Conservation (phyloP, 164 flowering plant genomes). For the Nelumbo lutea region DNA sequence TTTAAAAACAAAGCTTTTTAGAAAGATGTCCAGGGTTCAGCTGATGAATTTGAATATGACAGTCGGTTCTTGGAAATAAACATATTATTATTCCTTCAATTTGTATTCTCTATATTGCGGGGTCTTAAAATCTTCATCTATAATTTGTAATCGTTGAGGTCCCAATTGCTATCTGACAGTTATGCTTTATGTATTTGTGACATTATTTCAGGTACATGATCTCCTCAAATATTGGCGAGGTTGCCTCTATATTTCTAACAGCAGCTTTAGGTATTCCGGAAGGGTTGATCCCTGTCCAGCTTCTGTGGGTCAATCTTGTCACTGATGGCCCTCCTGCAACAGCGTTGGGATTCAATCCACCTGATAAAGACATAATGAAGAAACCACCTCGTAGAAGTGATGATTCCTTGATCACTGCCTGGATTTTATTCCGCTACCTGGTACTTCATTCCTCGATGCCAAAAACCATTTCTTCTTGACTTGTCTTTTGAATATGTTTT, state of each 20-base stretch:
- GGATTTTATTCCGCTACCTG: conserved; percentile 88
- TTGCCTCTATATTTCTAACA: conserved; percentile 81
- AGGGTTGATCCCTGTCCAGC: conserved; percentile 90
- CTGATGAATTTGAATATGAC: too few relatives aligned
- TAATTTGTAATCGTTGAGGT: neutral
- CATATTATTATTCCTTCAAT: too few relatives aligned
- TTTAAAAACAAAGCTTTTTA: too few relatives aligned
- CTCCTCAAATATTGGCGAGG: conserved; percentile 91
- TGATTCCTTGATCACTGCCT: conserved; percentile 71
- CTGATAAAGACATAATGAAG: conserved; percentile 83
- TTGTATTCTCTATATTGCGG: too few relatives aligned
- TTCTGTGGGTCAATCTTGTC: conserved; percentile 93
- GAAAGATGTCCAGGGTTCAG: too few relatives aligned
- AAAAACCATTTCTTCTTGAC: neutral
- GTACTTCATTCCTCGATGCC: conserved; percentile 23
- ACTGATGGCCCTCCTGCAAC: conserved; percentile 98
- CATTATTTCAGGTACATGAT: conserved; percentile 73
- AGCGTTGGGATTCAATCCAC: conserved; percentile 93
- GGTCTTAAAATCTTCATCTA: too few relatives aligned
- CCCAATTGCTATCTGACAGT: neutral
- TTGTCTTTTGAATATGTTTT: neutral
- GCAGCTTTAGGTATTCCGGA: conserved; percentile 91
- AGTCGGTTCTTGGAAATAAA: too few relatives aligned
- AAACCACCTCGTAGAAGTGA: conserved; percentile 83
- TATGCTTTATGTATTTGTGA: neutral